A percentile compares a stretch with the other conserved stretches of the same genome.
phyloP scores from a whole-genome alignment of 2,329 filamentous ascomycete genomes.

The Pseudofabraea citricarpa region DNA sequence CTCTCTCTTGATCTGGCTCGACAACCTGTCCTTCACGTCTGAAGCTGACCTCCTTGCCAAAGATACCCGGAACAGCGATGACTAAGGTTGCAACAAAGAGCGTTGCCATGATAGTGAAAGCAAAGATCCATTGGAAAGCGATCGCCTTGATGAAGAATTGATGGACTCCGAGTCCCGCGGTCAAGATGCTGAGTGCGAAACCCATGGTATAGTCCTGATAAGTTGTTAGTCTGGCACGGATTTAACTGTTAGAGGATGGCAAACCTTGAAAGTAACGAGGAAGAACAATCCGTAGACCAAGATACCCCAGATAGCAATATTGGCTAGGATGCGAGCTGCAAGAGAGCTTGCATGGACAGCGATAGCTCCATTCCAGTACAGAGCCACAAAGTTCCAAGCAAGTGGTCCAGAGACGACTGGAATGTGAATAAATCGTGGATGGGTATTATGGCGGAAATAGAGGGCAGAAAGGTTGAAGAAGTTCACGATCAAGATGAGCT shows the following conservation, averaged over 20 bases:
- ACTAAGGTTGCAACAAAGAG: slow-evolving; percentile 65
- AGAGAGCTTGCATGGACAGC: slow-evolving; percentile 66
- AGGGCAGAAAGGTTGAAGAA: slow-evolving; percentile 74
- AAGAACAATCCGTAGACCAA: slow-evolving; percentile 74
- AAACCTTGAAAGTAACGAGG: slow-evolving; percentile 65
- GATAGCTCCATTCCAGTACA: slow-evolving; percentile 87
- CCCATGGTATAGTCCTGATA: slow-evolving; percentile 66
- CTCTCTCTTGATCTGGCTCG: slow-evolving; percentile 45
- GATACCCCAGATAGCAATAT: slow-evolving; percentile 84
- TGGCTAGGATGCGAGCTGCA: slow-evolving; percentile 74
- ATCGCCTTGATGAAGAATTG: slow-evolving; percentile 71
- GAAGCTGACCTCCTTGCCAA: slow-evolving; percentile 52
- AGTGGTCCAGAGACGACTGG: slow-evolving; percentile 73
- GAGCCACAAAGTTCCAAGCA: slow-evolving; percentile 79
- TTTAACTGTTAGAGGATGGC: background rate
- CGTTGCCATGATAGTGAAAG: slow-evolving; percentile 74
- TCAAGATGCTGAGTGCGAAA: slow-evolving; percentile 69
- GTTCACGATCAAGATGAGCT: slow-evolving; percentile 73
- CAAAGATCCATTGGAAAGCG: slow-evolving; percentile 89
- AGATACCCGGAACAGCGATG: slow-evolving; percentile 59
- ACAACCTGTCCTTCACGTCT: slow-evolving; percentile 39
- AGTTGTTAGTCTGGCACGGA: slow-evolving; percentile 13
- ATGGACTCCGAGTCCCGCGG: slow-evolving; percentile 69
- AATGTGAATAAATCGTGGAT: slow-evolving; percentile 70
- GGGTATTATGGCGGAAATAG: slow-evolving; percentile 74